Base-by-base conservation (phyloP, 495 filamentous ascomycete species). In the Penicillium daleae region DNA sequence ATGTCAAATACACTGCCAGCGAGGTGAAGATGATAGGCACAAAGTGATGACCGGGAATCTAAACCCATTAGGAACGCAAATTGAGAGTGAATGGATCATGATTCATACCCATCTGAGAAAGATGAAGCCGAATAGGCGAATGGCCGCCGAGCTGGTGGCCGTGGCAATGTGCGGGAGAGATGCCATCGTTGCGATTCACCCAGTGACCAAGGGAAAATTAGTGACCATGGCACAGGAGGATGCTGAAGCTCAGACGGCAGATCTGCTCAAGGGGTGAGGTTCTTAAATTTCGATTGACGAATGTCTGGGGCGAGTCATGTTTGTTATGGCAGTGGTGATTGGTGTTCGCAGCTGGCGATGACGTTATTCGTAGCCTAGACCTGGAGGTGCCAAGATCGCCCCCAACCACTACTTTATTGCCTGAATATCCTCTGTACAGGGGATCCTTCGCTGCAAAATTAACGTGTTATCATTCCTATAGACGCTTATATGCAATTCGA, bases 51-150 rank as follows among this genome's bases (percentile, higher is more conserved):
- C 85, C 86, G 12, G 88, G 88, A 57, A 90, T 87, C 87, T 90
- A 57, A 29, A 61, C 19, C 7, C 3, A 15, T 75, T 42, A 74
- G 66, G 26, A 27, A 2, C 5, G 13, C 3, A 17, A 5, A 12
- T 39, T 0, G 15, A 46, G 1, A 22, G 12, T 32, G 19, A 0
- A 35, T 21, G 33, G 19, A 9, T 17, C 22, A 48, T 26, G 31
- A 48, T 15, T 56, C 80, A 65, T 81, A 96, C 92, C 92, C 92
- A 97, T 87, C 95, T 82, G 26, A 97, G 77, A 71, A 97, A 97
- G 59, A 93, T 65, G 70, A 89, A 95, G 57, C 84, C 79, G 13
- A 80, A 59, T 2, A 87, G 26, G 54, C 93, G 83, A 53, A 97
- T 67, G 2, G 69, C 70, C 1, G 82, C 61, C 9, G 92, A 95